These are phyloP conservation scores for Cymbidium sinense DNA, from an alignment of 106 monocot species.

Conservation along the genomic window DNA sequence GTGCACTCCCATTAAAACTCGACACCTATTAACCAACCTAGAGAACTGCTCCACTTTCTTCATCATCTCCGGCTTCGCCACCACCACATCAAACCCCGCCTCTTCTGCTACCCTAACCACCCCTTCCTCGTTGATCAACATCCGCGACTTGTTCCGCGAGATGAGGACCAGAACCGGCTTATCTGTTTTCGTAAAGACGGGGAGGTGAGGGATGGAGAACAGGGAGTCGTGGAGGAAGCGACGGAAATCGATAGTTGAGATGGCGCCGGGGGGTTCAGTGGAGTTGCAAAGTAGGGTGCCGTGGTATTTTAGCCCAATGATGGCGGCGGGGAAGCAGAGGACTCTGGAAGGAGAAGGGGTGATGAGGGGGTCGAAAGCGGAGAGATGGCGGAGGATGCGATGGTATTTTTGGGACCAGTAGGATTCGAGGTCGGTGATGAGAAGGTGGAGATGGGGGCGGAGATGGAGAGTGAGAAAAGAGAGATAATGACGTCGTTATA, in stretches of 20 bases:
- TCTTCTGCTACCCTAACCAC: slow-evolving; percentile 23
- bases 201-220: background rate
- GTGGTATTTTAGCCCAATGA: slow-evolving; percentile 44
- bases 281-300: slow-evolving; percentile 41
- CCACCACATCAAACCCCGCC: slow-evolving; percentile 63
- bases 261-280: slow-evolving; percentile 10
- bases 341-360: slow-evolving; percentile 12
- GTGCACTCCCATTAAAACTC: slow-evolving; percentile 70
- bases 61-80: slow-evolving; percentile 12
- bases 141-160: slow-evolving; percentile 39
- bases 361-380: slow-evolving; percentile 14
- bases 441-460: slow-evolving; percentile 16
- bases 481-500: slow-evolving; percentile 51
- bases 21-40: slow-evolving; percentile 37
- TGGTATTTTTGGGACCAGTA: slow-evolving; percentile 29
- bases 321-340: slow-evolving; percentile 53
- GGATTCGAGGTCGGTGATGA: slow-evolving; percentile 24
- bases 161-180: slow-evolving; percentile 49
- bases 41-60: slow-evolving; percentile 28
- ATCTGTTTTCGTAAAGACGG: background rate
- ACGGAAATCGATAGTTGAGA: slow-evolving; percentile 31
- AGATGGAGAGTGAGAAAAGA: slow-evolving; percentile 47
- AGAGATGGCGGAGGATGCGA: slow-evolving; percentile 15
- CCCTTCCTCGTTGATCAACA: slow-evolving; percentile 45
- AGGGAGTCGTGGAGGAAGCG: slow-evolving; percentile 27